phyloP scores from a whole-genome alignment of 352 stramenopile genomes.

The Thalassiosira exigua region DNA sequence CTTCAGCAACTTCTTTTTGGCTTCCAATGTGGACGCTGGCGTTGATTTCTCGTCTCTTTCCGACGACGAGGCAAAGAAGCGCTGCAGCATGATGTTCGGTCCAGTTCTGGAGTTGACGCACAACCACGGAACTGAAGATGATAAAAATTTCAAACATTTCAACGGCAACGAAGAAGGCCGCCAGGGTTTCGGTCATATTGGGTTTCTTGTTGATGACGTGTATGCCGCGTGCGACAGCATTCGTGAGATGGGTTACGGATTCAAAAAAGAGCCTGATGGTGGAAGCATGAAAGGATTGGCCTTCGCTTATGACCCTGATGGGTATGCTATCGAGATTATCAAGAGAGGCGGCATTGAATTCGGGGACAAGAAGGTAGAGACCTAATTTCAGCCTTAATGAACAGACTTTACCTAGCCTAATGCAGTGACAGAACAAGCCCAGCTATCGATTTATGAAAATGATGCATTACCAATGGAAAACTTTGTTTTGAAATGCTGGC shows the following conservation, averaged over 20 bases:
- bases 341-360: constrained; percentile 76
- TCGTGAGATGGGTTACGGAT: constrained; percentile 86
- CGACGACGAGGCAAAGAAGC: constrained; percentile 51
- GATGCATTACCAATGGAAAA: no score
- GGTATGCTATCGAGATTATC: constrained; percentile 87
- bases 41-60: constrained; percentile 50
- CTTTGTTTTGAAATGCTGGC: no score
- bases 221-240: constrained; percentile 88
- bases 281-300: constrained; percentile 88
- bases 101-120: constrained; percentile 89
- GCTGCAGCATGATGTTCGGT: constrained; percentile 64
- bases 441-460: no score
- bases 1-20: constrained; percentile 92
- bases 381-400: no score
- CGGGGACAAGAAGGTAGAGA: constrained; percentile 64
- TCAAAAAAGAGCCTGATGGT: constrained; percentile 87
- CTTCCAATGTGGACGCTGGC: constrained; percentile 56
- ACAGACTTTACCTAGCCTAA: no score
- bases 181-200: constrained; percentile 89
- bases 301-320: constrained; percentile 87
- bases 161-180: constrained; percentile 89
- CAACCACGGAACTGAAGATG: constrained; percentile 90
- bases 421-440: no score
- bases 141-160: constrained; percentile 86
- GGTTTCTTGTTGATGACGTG: constrained; percentile 88